Percentiles rank a stretch among this genome's conserved stretches.
Conservation (phyloP, 108 stramenopile species). For the Cylindrotheca fusiformis region DNA sequence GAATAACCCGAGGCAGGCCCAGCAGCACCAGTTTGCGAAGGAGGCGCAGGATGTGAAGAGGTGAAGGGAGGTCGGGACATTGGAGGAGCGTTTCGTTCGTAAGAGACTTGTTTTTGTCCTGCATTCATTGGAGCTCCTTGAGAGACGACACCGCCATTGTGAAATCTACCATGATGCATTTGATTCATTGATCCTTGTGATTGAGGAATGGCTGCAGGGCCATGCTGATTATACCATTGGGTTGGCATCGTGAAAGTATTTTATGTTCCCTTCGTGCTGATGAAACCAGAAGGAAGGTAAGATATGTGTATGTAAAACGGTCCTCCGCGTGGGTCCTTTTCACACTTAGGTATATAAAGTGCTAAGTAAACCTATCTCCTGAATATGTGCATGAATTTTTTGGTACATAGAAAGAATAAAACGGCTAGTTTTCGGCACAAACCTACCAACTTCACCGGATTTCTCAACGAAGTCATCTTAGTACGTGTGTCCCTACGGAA, state of each 20-base stretch:
- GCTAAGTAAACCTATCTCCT: too few species aligned
- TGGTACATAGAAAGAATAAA: too few species aligned
- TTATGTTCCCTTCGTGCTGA: too few species aligned
- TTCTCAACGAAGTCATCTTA: too few species aligned
- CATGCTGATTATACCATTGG: constrained; percentile 16
- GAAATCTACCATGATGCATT: constrained; percentile 4
- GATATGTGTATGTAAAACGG: too few species aligned
- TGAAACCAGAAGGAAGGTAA: constrained; percentile 10
- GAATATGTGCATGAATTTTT: too few species aligned
- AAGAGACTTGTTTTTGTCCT: not conserved
- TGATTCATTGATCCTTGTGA: not conserved
- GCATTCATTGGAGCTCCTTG: not conserved
- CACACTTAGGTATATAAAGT: too few species aligned
- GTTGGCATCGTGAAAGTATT: constrained; percentile 15
- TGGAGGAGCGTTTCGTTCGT: constrained; percentile 13
- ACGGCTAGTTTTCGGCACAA: too few species aligned
- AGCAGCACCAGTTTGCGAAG: not conserved
- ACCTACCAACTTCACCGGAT: too few species aligned
- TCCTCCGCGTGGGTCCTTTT: constrained; percentile 11
- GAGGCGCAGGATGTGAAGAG: constrained; percentile 3
- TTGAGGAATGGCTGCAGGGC: constrained; percentile 5
- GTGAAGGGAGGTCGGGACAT: constrained; percentile 8
- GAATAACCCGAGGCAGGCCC: not conserved
- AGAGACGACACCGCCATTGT: not conserved
- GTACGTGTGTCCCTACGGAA: too few species aligned